Percentiles rank a stretch among this genome's conserved stretches.
These are phyloP conservation scores for Phlebiopsis flavidoalba DNA, from an alignment of 768 basidiomycete genomes.

Conservation along the genomic window DNA sequence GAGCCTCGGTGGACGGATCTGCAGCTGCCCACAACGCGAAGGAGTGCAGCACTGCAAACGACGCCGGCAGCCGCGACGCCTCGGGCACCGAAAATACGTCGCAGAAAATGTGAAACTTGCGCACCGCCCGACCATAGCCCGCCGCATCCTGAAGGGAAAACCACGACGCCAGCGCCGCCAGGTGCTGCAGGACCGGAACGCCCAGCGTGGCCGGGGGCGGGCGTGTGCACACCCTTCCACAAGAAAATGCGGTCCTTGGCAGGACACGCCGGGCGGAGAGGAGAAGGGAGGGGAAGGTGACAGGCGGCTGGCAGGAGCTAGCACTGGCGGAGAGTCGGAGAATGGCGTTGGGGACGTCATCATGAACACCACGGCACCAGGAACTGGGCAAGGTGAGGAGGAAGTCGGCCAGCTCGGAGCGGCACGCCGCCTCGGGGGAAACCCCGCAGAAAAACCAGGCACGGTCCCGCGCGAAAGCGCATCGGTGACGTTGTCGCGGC, in stretches of 20 bases:
- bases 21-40: slow-evolving; percentile 32
- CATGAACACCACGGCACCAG: not conserved
- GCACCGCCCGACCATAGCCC: slow-evolving; percentile 20
- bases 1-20: slow-evolving; percentile 17
- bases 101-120: slow-evolving; percentile 27
- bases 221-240: slow-evolving; percentile 30
- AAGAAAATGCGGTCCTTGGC: slow-evolving; percentile 22
- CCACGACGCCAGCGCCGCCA: slow-evolving; percentile 17
- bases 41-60: slow-evolving; percentile 28
- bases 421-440: not conserved
- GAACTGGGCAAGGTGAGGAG: not conserved
- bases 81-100: slow-evolving; percentile 30
- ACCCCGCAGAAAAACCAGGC: not conserved
- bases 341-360: not conserved
- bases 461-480: not conserved
- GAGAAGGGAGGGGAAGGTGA: slow-evolving; percentile 16
- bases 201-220: slow-evolving; percentile 20
- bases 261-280: slow-evolving; percentile 19
- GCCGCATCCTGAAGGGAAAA: slow-evolving; percentile 19
- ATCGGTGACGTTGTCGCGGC: slow-evolving; percentile 25
- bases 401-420: not conserved
- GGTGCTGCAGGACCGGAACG: slow-evolving; percentile 15
- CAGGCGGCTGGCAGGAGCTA: not conserved
- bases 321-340: not conserved
- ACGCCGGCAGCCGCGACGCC: slow-evolving; percentile 20